Evolutionary conservation across 2,329 filamentous ascomycete species (phyloP), one percentile per base, ranked within the genome.

Genomic region (Epichloe scottii): DNA sequence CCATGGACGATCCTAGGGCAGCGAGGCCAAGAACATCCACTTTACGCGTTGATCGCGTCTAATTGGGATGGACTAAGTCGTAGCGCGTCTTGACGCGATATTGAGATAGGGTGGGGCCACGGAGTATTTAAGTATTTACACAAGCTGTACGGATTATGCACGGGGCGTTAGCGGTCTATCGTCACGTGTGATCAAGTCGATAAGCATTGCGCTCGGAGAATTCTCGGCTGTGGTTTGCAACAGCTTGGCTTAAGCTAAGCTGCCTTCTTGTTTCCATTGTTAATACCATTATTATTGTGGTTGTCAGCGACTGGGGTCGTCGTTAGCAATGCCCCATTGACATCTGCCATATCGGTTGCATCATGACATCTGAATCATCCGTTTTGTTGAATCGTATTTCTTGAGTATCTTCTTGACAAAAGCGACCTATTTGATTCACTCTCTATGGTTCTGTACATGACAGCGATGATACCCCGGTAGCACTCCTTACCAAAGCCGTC

Each of bases 391-490:
- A 33, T 23, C 51, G 26, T 49, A 17, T 53, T 46, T 33, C 17
- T 46, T 26, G 34, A 39, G 37, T 30, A 49, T 42, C 14, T 30
- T 46, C 11, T 39, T 52, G n/a, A 7, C 51, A 11, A 1, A 30
- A 44, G 21, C 45, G 19, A 26, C 30, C 38, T 38, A 2, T 47
- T 17, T 33, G 15, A 23, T 17, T 43, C 41, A 6, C 39, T 49
- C 19, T 44, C 47, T 38, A 21, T 44, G 39, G 30, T 49, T 38
- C 14, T 21, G 46, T 42, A 46, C 39, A 40, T 51, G 43, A 46
- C 51, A 71, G 72, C 68, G 66, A 76, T 76, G 73, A 71, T 74
- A 72, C 68, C 70, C 63, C 67, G 68, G 65, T 76, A 76, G 68
- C 62, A 46, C 53, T 52, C 55, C 53, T 50, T 44, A 53, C 50